Evolutionary conservation across 2,329 filamentous ascomycete genomes (phyloP), one percentile per base, ranked within the genome.

Genomic region (Hypoxylon rubiginosum): DNA sequence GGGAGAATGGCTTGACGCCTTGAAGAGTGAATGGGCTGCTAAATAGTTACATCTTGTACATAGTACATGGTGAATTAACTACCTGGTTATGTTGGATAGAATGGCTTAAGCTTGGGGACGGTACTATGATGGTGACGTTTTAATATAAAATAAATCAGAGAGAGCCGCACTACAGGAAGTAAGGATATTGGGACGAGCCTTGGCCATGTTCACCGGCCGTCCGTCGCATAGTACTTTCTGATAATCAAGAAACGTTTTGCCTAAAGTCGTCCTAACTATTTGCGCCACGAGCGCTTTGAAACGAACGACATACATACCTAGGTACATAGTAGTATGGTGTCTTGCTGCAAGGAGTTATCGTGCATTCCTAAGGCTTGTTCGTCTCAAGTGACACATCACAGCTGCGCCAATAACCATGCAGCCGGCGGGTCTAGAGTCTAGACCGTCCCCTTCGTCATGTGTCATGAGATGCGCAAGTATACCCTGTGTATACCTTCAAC

Each of bases 1-100:
- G 73, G 85, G 84, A 2, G 76, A 82, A 59, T 85, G 81, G 79
- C 74, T 88, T 28, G 83, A 86, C 62, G 73, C 66, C 43, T 81
- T 82, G 71, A 79, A 78, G 64, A 69, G 74, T 19, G 78, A 82
- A 71, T 84, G 82, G 82, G 74, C 75, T 58, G 34, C 52, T 41
- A 60, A 15, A 21, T 64, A 62, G 19, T 43, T 51, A 9, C 24
- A n/a, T n/a, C n/a, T 32, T 11, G 36, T 41, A 41, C 15, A 41
- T 41, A 13, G 13, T 24, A 3, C 7, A 15, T 19, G 24, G 24
- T 61, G 59, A 51, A 54, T 64, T 52, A 63, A 17, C 17, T 4
- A 24, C 21, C 21, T 24, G 21, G 21, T 24, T 24, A 24, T 4
- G 21, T 11, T 43, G n/a, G 39, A 17, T 43, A 43, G 39, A 41